Conservation (phyloP, 2,329 filamentous ascomycete genomes). For the Fusarium sp. region DNA sequence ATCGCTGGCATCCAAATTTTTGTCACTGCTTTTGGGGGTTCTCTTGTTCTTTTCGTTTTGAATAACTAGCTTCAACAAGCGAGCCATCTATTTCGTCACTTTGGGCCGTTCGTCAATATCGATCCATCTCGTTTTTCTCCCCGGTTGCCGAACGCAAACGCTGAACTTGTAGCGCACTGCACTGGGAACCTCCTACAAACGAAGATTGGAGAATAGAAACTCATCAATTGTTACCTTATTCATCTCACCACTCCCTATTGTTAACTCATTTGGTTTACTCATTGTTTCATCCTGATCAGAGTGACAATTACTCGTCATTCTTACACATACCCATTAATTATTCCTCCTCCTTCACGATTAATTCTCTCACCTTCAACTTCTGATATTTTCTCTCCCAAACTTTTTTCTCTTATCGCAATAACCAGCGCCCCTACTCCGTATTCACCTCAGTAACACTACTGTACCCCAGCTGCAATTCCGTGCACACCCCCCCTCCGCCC, state of each 20-base stretch:
- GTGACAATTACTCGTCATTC: not conserved
- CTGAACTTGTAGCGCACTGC: not conserved
- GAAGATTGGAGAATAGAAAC: constrained; percentile 11
- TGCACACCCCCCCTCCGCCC: constrained; percentile 42
- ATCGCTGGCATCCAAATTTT: not conserved
- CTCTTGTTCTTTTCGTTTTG: constrained; percentile 1
- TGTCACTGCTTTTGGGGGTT: not conserved
- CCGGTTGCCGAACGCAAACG: not conserved
- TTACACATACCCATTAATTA: constrained; percentile 7
- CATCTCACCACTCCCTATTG: constrained; percentile 8
- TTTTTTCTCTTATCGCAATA: constrained; percentile 11
- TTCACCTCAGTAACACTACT: constrained; percentile 15
- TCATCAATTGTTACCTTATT: constrained; percentile 20
- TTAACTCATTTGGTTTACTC: constrained; percentile 1
- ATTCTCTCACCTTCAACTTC: not conserved
- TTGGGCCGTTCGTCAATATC: not conserved
- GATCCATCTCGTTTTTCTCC: not conserved
- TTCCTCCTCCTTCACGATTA: not conserved
- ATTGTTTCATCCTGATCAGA: constrained; percentile 4
- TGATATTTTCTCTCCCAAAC: not conserved
- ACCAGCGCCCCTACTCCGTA: not conserved
- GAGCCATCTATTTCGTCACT: constrained; percentile 3
- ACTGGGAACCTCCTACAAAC: constrained; percentile 3
- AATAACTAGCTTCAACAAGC: not conserved
- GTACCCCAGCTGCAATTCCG: constrained; percentile 39